Evolutionary conservation across 1,284 basidiomycete species (phyloP), one percentile per base, ranked within the genome.

Genomic region (Coniferiporia sulphurascens): DNA sequence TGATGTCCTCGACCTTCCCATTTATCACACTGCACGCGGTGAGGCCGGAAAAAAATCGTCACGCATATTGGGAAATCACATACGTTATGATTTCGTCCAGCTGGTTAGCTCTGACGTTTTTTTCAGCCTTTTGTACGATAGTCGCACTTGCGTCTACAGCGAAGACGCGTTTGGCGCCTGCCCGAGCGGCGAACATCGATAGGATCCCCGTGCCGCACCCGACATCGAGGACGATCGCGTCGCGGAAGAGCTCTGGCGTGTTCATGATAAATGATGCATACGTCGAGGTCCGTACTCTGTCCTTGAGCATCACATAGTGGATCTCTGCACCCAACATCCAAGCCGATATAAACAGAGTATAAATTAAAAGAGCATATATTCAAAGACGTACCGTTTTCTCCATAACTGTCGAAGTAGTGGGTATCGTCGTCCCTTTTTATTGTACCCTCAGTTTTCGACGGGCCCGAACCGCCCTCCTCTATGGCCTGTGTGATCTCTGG

Each of bases 141-240:
- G 52, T 56, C n/a, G 87, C 84, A 57, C 89, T 92, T 0, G 96
- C 96, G 64, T 98, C 96, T 58, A 99, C 89, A 6, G 96, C 93
- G 65, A 95, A 91, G 1, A 99, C 96, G 46, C 88, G 87, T 71
- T 91, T 91, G 1, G 96, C 96, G 1, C 96, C 96, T 0, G 93
- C 91, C 58, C 86, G 81, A 1, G 95, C 96, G 3, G 95, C 95
- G 66, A 98, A 92, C 65, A 99, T 81, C 0, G 93, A 96, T 6
- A 98, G 77, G 55, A 99, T 97, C 2, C 94, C 91, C 0, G 93
- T 95, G 0, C 94, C 94, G 67, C 94, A 97, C 2, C 96, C 96
- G 21, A 98, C 95, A 66, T 98, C 96, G 67, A 98, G 85, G 5
- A 99, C 95, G 49, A 89, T 75, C 32, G 93, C 92, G 65, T 88